A percentile compares a stretch with the other conserved stretches of the same genome.
Evolutionary conservation across 257 asterid species (phyloP).

Genomic region (Capsicum rhomboideum): DNA sequence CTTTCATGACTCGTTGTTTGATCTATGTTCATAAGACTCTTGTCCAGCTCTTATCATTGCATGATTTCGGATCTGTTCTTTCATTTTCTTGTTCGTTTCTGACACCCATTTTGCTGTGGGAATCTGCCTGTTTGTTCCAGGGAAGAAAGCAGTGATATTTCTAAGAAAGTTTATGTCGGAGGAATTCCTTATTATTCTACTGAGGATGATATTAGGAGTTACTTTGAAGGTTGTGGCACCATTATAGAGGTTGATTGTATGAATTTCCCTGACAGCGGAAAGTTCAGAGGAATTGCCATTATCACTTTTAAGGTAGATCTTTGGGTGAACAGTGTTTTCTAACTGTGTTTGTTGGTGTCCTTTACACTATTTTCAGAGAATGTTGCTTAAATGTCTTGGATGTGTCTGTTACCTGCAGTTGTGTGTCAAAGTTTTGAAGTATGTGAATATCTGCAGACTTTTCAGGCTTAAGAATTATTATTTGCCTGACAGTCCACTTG

Average conservation of each 20-base stretch:
- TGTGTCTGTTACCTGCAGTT: neutral
- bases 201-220: slow-evolving; percentile 93
- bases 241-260: slow-evolving; percentile 74
- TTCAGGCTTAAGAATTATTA: neutral
- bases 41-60: neutral
- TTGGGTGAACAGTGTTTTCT: neutral
- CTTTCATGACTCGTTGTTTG: neutral
- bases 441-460: neutral
- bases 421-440: neutral
- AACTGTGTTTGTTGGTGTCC: neutral
- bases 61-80: neutral
- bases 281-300: slow-evolving; percentile 96
- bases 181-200: slow-evolving; percentile 95
- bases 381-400: neutral
- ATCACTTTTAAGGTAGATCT: slow-evolving; percentile 70
- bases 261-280: slow-evolving; percentile 83
- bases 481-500: neutral
- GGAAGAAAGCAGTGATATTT: slow-evolving; percentile 30
- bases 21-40: neutral
- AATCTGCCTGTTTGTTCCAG: slow-evolving; percentile 15
- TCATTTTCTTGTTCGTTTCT: neutral
- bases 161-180: slow-evolving; percentile 77
- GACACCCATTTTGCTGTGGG: neutral
- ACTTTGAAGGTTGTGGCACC: slow-evolving; percentile 89
- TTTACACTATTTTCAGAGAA: neutral